A percentile compares a stretch with the other conserved stretches of the same genome.
These are phyloP conservation scores for Globisporangium recalcitrans DNA, from an alignment of 352 stramenopile species.

Conservation along the genomic window DNA sequence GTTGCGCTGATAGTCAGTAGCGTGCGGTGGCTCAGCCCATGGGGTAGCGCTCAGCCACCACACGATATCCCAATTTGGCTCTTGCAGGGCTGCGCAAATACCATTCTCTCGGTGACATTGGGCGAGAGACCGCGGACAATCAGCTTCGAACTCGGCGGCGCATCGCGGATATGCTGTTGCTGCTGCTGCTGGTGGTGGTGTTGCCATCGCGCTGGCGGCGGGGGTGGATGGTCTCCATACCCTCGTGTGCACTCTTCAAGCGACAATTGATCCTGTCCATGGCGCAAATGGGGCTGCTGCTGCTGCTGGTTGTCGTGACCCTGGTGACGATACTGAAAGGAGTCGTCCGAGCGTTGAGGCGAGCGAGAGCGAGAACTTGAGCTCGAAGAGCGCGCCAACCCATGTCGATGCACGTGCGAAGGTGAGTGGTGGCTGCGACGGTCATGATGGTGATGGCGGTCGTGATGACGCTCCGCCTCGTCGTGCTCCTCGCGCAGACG, in stretches of 20 bases:
- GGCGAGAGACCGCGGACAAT: constrained; percentile 54
- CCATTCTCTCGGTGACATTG: constrained; percentile 58
- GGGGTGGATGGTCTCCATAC: background rate
- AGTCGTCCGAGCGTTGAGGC: background rate
- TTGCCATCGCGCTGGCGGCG: background rate
- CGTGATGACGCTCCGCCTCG: background rate
- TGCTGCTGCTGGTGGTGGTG: background rate
- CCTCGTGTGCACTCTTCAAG: background rate
- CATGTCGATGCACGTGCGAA: background rate
- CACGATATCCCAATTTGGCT: background rate
- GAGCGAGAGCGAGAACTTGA: constrained; percentile 8
- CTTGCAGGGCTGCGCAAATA: constrained; percentile 20
- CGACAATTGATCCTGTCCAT: background rate
- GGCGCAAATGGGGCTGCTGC: background rate
- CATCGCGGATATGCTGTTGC: constrained; percentile 6
- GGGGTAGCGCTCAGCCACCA: background rate
- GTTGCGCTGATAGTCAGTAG: background rate
- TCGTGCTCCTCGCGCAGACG: background rate
- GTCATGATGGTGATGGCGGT: background rate
- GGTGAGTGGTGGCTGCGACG: background rate
- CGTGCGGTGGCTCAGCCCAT: background rate
- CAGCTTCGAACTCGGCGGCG: constrained; percentile 51
- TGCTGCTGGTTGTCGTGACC: background rate
- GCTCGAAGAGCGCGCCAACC: background rate
- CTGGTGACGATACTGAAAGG: background rate